A percentile compares a stretch with the other conserved stretches of the same genome.
phyloP scores from a whole-genome alignment of 177 flowering plant species.

The Vitis hybrid region DNA sequence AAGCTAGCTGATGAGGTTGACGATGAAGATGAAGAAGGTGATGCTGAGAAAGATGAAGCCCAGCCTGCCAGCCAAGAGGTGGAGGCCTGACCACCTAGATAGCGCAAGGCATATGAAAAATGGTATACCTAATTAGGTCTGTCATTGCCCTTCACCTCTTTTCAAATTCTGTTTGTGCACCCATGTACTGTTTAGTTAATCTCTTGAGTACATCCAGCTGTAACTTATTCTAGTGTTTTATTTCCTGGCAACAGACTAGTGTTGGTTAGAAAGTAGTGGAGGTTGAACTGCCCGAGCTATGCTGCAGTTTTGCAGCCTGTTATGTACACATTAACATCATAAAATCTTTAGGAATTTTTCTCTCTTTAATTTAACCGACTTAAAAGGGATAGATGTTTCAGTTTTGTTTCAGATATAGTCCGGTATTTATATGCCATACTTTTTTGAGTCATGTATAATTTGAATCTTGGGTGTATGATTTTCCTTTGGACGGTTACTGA shows the following conservation, averaged over 20 bases:
- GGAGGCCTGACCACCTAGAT: conserved; percentile 28
- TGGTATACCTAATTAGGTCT: conserved; percentile 10
- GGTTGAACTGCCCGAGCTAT: not conserved
- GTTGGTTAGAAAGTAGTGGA: conserved; percentile 3
- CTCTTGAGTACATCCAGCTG: conserved; percentile 5
- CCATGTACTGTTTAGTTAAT: conserved; percentile 2
- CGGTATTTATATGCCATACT: too few relatives aligned
- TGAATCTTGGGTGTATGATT: too few relatives aligned
- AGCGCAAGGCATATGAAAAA: not conserved
- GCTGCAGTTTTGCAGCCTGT: conserved; percentile 8
- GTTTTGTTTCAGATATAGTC: too few relatives aligned
- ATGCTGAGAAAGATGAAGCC: conserved; percentile 39
- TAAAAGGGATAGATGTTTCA: not conserved
- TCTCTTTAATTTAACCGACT: conserved; percentile 9
- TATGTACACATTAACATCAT: conserved; percentile 18
- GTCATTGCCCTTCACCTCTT: not conserved
- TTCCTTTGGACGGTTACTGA: too few relatives aligned
- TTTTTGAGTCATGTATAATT: too few relatives aligned
- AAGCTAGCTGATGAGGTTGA: conserved; percentile 76
- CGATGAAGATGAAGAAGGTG: conserved; percentile 54
- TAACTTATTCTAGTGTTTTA: conserved; percentile 13
- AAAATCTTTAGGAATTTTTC: conserved; percentile 9
- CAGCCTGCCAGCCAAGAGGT: conserved; percentile 38
- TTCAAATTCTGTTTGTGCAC: not conserved
- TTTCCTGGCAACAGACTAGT: conserved; percentile 10